Base-by-base conservation (phyloP, 1,284 basidiomycete genomes). In the Meira miltonrushii region DNA sequence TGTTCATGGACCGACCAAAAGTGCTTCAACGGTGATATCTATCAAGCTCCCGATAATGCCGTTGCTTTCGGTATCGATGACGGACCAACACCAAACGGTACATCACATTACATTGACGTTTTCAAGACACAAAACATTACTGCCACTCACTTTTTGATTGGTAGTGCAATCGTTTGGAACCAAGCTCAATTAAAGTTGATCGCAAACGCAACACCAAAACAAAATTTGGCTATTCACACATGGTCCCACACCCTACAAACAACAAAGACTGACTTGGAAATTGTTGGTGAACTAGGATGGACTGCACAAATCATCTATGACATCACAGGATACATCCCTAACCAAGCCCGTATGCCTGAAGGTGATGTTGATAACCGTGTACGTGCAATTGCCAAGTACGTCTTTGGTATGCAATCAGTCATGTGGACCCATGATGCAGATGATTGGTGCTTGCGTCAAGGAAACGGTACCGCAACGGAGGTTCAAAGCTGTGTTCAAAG, bases 111-210 rank as follows among this genome's bases (percentile, higher is more conserved):
- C 75, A 80, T 91, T 53, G 65, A 82, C 62, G 56, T 79, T n/a
- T 82, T 89, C 59, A 83, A 85, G 55, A 47, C 57, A 40, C 55
- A 59, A 12, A 56, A 56, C 17, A 48, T 59, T 23, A 82, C 75
- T 8, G 84, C 85, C 1, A 92, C 89, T 1, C 89, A 91, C 77
- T 92, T 91, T 75, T 83, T 89, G 80, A 91, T 92, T 67, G 90
- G 90, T 28, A 69, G 81, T 37, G 86, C 89, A 71, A 87, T 92
- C 64, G 70, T 86, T 37, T 59, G 78, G 52, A 80, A 87, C 74
- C 82, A 84, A 9, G 74, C 81, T 25, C 69, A 82, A 50, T 88
- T 90, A 78, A 61, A 79, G 57, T 69, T 77, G 12, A 62, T 70
- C 37, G 84, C 84, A 2, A 85, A 84, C 69, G 75, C 80, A 46